phyloP scores from a whole-genome alignment of 176 grass and related monocot genomes.

The Paspalum vaginatum region DNA sequence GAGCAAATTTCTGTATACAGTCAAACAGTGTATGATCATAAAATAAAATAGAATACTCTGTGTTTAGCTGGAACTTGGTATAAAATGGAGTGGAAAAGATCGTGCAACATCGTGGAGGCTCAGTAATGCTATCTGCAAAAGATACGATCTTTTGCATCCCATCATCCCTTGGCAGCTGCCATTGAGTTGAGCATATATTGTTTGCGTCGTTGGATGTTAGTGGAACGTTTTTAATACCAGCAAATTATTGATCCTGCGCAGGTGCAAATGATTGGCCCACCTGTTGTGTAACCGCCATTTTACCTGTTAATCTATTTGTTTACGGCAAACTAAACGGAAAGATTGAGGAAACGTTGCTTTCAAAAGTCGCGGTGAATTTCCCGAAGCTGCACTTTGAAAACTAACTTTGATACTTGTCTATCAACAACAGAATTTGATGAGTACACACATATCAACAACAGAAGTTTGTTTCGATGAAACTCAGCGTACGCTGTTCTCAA shows the following conservation, averaged over 20 bases:
- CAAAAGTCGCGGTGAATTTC: no score
- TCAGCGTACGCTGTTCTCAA: no score
- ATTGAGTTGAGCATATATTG: background rate
- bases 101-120: constrained; percentile 25
- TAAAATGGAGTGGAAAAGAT: constrained; percentile 10
- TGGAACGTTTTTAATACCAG: constrained; percentile 14
- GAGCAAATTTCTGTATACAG: constrained; percentile 29
- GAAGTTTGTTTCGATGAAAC: no score
- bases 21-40: background rate
- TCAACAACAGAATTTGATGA: no score
- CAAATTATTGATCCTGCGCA: background rate
- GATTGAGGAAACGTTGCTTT: no score
- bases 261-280: no score
- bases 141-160: background rate
- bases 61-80: constrained; percentile 5
- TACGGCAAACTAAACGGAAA: no score
- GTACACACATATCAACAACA: no score
- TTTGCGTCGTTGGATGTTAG: constrained; percentile 17
- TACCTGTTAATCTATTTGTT: no score
- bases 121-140: background rate
- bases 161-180: background rate
- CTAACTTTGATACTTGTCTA: no score
- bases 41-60: background rate
- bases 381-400: no score
- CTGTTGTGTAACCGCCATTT: no score